These are phyloP conservation scores for Aspergillus avenaceus DNA, from an alignment of 495 filamentous ascomycete genomes.

Conservation along the genomic window DNA sequence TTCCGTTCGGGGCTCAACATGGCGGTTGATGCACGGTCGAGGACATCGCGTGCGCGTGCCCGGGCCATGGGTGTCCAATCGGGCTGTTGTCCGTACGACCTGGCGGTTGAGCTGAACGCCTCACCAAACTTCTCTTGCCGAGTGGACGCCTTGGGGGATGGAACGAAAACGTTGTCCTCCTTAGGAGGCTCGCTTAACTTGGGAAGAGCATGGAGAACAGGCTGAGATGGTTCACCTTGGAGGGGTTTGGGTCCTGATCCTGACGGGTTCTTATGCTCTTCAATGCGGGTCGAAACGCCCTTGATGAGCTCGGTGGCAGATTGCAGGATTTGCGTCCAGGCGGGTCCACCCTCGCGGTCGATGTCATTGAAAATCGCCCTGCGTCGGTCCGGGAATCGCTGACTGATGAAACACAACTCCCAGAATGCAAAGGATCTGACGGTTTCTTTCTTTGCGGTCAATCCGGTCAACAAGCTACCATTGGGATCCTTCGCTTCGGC, in stretches of 20 bases:
- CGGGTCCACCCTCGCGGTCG: constrained; percentile 71
- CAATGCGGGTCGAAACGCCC: constrained; percentile 60
- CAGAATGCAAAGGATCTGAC: constrained; percentile 79
- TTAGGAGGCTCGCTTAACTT: constrained; percentile 50
- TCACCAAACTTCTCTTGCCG: constrained; percentile 47
- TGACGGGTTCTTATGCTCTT: constrained; percentile 51
- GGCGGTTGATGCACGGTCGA: constrained; percentile 39
- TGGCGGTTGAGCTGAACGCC: constrained; percentile 49
- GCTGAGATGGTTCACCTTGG: constrained; percentile 26
- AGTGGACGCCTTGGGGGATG: constrained; percentile 42
- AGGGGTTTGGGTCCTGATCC: constrained; percentile 23
- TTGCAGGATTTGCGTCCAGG: constrained; percentile 74
- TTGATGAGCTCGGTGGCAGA: constrained; percentile 64
- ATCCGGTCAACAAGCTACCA: constrained; percentile 77
- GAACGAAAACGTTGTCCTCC: constrained; percentile 55
- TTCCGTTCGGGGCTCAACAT: constrained; percentile 42
- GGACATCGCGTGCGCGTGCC: constrained; percentile 37
- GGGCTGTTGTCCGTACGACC: constrained; percentile 55
- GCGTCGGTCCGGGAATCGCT: constrained; percentile 65
- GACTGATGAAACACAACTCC: constrained; percentile 78
- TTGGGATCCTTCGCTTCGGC: constrained; percentile 84
- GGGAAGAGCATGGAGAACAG: constrained; percentile 44
- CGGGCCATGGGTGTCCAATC: constrained; percentile 44
- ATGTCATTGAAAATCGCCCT: constrained; percentile 86
- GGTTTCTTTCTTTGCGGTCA: constrained; percentile 60